Conservation (phyloP, 2,329 filamentous ascomycete genomes). For the Drechslerella coelobrocha region DNA sequence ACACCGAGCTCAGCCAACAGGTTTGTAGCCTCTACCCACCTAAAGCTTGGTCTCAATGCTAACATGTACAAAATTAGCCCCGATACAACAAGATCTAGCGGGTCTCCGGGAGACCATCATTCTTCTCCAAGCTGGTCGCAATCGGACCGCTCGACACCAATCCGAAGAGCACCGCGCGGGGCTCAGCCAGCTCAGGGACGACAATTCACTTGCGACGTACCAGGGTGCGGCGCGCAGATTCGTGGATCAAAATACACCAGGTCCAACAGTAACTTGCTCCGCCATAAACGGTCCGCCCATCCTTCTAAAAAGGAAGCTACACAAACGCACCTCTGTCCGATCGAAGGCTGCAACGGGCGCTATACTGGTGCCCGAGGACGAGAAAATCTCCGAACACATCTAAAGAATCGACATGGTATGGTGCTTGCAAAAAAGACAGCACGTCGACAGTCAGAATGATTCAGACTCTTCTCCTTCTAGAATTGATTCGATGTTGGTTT, state of each 20-base stretch:
- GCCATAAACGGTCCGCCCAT: slow-evolving; percentile 41
- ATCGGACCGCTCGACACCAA: slow-evolving; percentile 11
- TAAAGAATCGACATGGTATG: slow-evolving; percentile 39
- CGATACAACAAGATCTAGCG: background rate
- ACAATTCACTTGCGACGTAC: slow-evolving; percentile 42
- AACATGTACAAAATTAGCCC: background rate
- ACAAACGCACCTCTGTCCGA: slow-evolving; percentile 22
- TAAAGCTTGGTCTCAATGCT: background rate
- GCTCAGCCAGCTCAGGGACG: slow-evolving; percentile 23
- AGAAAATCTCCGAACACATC: slow-evolving; percentile 41
- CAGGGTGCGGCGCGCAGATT: slow-evolving; percentile 43
- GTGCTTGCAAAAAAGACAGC: slow-evolving; percentile 4
- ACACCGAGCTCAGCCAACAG: background rate
- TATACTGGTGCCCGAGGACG: slow-evolving; percentile 35
- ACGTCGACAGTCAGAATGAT: background rate
- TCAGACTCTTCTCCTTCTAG: background rate
- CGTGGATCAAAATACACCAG: slow-evolving; percentile 41
- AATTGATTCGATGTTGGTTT: background rate
- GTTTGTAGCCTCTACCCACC: background rate
- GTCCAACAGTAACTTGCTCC: slow-evolving; percentile 45
- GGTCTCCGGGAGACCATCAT: background rate
- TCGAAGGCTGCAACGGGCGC: slow-evolving; percentile 19
- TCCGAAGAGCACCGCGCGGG: slow-evolving; percentile 24
- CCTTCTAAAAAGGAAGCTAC: slow-evolving; percentile 2
- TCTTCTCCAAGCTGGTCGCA: background rate